These are phyloP conservation scores for Mycotypha africana DNA, from an alignment of 371 early-diverging fungal genomes.

Conservation along the genomic window DNA sequence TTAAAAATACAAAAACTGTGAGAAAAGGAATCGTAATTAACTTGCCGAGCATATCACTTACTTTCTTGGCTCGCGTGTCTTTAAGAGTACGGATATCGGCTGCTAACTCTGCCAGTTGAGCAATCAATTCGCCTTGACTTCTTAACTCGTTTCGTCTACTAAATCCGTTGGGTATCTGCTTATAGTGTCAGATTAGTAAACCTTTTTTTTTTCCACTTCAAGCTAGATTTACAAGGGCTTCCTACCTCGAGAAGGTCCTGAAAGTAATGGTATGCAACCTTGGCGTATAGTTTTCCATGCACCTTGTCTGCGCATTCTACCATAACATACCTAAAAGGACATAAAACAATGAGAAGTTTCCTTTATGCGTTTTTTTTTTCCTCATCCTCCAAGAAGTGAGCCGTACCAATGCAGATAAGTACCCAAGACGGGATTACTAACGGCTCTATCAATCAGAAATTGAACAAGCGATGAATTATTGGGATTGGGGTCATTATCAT, in stretches of 20 bases:
- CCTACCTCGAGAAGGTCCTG: constrained; percentile 59
- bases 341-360: background rate
- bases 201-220: no score
- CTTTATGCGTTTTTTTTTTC: background rate
- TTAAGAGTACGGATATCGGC: constrained; percentile 67
- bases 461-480: constrained; percentile 75
- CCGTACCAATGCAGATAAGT: constrained; percentile 93
- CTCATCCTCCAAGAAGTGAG: background rate
- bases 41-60: no score
- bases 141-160: constrained; percentile 68
- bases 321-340: constrained; percentile 73
- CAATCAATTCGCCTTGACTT: constrained; percentile 83
- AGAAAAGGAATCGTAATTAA: background rate
- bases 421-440: constrained; percentile 76
- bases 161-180: constrained; percentile 56
- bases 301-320: constrained; percentile 75
- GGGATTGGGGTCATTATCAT: constrained; percentile 29
- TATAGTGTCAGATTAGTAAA: no score
- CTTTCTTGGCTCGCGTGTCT: constrained; percentile 82
- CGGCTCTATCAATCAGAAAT: constrained; percentile 83
- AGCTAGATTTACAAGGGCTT: no score
- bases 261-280: constrained; percentile 77
- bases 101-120: constrained; percentile 63
- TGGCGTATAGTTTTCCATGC: constrained; percentile 81
- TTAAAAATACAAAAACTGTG: background rate